phyloP scores from a whole-genome alignment of 805 yeast species.

The Wickerhamiella sergipiensis region DNA sequence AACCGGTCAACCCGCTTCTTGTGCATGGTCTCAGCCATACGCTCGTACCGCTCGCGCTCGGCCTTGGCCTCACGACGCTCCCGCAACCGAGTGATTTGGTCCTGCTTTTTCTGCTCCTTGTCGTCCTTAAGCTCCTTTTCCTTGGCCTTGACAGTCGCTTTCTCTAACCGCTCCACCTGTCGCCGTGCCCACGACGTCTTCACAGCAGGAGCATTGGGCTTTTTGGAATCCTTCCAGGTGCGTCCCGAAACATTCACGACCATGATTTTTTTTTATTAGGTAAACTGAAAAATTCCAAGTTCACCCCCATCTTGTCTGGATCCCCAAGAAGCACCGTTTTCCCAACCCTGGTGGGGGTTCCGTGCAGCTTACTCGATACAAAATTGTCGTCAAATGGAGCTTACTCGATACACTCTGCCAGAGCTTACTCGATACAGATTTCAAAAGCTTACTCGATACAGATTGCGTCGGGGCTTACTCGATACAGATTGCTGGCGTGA shows the following conservation, averaged over 20 bases:
- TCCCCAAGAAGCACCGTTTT: background rate
- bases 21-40: constrained; percentile 75
- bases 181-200: constrained; percentile 50
- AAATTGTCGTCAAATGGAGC: background rate
- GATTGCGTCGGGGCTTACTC: background rate
- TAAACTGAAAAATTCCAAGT: background rate
- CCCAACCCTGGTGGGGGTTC: background rate
- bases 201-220: constrained; percentile 25
- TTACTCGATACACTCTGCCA: background rate
- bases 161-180: constrained; percentile 50
- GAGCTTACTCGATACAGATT: background rate
- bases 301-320: background rate
- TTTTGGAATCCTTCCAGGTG: constrained; percentile 26
- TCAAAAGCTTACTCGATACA: background rate
- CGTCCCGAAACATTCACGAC: constrained; percentile 24
- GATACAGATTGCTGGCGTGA: background rate
- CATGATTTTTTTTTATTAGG: constrained; percentile 4
- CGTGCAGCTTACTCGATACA: background rate
- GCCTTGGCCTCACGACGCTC: constrained; percentile 69
- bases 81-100: constrained; percentile 31
- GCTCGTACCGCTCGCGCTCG: constrained; percentile 79
- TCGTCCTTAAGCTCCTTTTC: constrained; percentile 66
- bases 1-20: constrained; percentile 83
- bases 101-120: constrained; percentile 46
- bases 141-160: constrained; percentile 52